Evolutionary conservation across 1,284 basidiomycete species (phyloP).

Genomic region (Cerioporus squamosus): DNA sequence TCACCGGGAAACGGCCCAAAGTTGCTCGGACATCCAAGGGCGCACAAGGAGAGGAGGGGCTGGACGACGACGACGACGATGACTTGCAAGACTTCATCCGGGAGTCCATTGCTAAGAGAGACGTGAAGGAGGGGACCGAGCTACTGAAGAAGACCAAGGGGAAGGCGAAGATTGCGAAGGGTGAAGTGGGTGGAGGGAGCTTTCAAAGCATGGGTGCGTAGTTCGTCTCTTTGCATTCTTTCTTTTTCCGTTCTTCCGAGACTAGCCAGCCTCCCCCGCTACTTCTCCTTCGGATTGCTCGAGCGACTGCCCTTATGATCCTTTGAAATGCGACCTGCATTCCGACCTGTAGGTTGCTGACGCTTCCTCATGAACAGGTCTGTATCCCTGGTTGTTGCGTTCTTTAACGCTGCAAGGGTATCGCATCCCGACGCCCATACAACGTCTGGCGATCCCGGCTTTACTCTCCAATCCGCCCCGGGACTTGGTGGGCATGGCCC

Average conservation of each 20-base stretch:
- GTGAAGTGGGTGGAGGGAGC: conserved; percentile 81
- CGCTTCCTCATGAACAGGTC: conserved; percentile 50
- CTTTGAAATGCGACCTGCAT: no score
- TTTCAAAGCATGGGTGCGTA: conserved; percentile 86
- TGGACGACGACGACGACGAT: conserved; percentile 55
- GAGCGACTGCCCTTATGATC: no score
- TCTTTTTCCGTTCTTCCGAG: no score
- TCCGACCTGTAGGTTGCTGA: not conserved
- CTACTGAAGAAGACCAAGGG: conserved; percentile 73
- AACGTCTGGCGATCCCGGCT: conserved; percentile 88
- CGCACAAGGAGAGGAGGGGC: conserved; percentile 23
- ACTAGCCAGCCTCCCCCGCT: no score
- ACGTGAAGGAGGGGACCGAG: conserved; percentile 72
- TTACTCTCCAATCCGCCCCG: conserved; percentile 86
- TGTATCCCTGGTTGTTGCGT: conserved; percentile 84
- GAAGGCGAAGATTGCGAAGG: conserved; percentile 66
- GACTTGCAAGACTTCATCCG: conserved; percentile 65
- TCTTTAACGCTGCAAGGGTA: conserved; percentile 93
- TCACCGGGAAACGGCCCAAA: conserved; percentile 43
- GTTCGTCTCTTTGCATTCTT: not conserved
- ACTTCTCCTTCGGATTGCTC: no score
- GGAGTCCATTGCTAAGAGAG: conserved; percentile 64
- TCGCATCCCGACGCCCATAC: conserved; percentile 95
- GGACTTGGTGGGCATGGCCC: conserved; percentile 98
- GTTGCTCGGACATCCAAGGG: conserved; percentile 20